Percentiles rank a stretch among this genome's conserved stretches.
phyloP scores from a whole-genome alignment of 805 yeast species.

The Candida maltosa region DNA sequence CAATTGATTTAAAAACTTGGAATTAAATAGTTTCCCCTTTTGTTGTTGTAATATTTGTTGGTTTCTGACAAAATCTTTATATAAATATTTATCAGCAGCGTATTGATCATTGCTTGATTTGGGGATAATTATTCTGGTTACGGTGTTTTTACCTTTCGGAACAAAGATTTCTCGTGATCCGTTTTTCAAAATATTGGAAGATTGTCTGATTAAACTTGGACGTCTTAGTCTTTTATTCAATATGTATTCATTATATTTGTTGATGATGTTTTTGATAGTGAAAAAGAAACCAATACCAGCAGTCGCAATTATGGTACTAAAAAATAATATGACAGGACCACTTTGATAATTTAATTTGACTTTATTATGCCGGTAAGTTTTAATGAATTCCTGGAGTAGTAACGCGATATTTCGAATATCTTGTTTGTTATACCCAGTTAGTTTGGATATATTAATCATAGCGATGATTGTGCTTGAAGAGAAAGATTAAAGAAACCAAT shows the following conservation, averaged over 20 bases:
- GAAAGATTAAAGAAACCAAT: too few species aligned
- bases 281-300: constrained; percentile 38
- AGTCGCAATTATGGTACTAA: constrained; percentile 37
- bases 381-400: constrained; percentile 33
- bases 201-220: constrained; percentile 37
- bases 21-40: constrained; percentile 36
- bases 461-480: too few species aligned
- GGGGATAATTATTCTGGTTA: constrained; percentile 40
- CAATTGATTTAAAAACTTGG: constrained; percentile 70
- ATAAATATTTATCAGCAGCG: constrained; percentile 54
- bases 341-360: constrained; percentile 39
- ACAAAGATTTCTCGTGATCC: constrained; percentile 48
- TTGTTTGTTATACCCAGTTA: constrained; percentile 27
- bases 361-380: constrained; percentile 31
- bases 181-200: constrained; percentile 39
- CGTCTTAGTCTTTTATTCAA: constrained; percentile 22
- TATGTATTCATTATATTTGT: constrained; percentile 27
- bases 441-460: constrained; percentile 34
- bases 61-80: constrained; percentile 42
- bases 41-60: constrained; percentile 9
- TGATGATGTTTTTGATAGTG: constrained; percentile 25
- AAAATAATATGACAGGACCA: constrained; percentile 40
- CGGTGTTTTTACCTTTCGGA: constrained; percentile 34
- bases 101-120: constrained; percentile 46
- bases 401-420: constrained; percentile 32